Evolutionary conservation across 768 basidiomycete species (phyloP).

Genomic region (Kwoniella europaea): DNA sequence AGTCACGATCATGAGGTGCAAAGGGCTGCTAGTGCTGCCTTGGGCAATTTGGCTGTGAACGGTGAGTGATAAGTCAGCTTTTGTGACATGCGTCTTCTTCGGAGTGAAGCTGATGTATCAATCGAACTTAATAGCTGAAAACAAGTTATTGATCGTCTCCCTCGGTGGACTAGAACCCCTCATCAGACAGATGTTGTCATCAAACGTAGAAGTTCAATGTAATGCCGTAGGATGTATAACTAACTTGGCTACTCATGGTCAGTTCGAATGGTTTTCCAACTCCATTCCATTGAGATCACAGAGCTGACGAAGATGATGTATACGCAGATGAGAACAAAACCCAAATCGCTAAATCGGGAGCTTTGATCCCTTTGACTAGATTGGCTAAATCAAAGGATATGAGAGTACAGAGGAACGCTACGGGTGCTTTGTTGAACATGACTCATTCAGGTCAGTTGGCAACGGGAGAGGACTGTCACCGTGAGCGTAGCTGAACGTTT

Average conservation of each 20-base stretch:
- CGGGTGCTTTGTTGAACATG: constrained; percentile 97
- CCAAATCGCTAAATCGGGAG: constrained; percentile 98
- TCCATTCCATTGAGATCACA: too few relatives aligned
- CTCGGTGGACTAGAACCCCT: constrained; percentile 96
- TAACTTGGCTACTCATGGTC: constrained; percentile 96
- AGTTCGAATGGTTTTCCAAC: too few relatives aligned
- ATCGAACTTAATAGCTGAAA: constrained; percentile 71
- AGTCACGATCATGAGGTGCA: constrained; percentile 99
- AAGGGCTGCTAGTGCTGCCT: constrained; percentile 93
- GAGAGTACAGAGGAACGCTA: constrained; percentile 98
- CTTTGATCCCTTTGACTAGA: constrained; percentile 93
- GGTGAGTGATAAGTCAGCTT: constrained; percentile 63
- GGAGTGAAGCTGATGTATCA: background rate
- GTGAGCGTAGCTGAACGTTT: constrained; percentile 1
- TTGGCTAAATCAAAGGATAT: constrained; percentile 98
- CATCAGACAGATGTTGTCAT: constrained; percentile 97
- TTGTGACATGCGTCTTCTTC: too few relatives aligned
- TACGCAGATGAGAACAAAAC: constrained; percentile 95
- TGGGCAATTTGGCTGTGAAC: constrained; percentile 97
- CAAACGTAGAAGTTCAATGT: constrained; percentile 99
- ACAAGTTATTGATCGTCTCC: constrained; percentile 98
- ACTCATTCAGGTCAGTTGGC: constrained; percentile 86
- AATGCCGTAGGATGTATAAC: constrained; percentile 99
- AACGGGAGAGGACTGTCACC: background rate
- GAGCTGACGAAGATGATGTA: too few relatives aligned